Evolutionary conservation across 495 filamentous ascomycete species (phyloP).

Genomic region (Penicillium daleae): DNA sequence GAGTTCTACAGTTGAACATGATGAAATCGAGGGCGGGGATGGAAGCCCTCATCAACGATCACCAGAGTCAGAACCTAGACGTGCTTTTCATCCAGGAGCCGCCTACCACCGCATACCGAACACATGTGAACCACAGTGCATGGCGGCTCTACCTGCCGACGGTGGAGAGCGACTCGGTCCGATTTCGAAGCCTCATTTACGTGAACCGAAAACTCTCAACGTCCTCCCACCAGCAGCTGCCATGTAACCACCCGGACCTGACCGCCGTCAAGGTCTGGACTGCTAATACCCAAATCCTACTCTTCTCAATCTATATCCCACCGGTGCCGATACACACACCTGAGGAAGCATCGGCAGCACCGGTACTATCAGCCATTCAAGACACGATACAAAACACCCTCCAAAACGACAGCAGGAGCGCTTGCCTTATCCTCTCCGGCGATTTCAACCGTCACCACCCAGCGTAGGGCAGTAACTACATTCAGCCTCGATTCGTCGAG

Average conservation of each 20-base stretch:
- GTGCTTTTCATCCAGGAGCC: background rate
- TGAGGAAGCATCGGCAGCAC: background rate
- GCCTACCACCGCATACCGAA: background rate
- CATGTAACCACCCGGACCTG: background rate
- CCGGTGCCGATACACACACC: background rate
- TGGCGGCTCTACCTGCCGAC: background rate
- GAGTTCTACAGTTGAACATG: background rate
- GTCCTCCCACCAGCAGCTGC: background rate
- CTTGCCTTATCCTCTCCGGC: conserved; percentile 18
- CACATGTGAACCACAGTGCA: background rate
- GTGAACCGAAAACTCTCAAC: background rate
- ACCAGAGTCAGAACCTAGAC: background rate
- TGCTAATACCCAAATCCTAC: background rate
- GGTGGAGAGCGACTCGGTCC: background rate
- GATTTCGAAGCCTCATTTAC: background rate
- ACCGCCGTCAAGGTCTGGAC: background rate
- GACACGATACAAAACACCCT: background rate
- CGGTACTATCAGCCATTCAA: background rate
- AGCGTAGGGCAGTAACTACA: conserved; percentile 24
- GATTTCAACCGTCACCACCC: conserved; percentile 34
- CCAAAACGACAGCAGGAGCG: background rate
- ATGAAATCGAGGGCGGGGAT: background rate
- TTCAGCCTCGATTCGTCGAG: conserved; percentile 21
- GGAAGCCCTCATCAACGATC: background rate
- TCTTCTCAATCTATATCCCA: background rate